Evolutionary conservation across 352 stramenopile species (phyloP).

Genomic region (Phytopythium kandeliae): DNA sequence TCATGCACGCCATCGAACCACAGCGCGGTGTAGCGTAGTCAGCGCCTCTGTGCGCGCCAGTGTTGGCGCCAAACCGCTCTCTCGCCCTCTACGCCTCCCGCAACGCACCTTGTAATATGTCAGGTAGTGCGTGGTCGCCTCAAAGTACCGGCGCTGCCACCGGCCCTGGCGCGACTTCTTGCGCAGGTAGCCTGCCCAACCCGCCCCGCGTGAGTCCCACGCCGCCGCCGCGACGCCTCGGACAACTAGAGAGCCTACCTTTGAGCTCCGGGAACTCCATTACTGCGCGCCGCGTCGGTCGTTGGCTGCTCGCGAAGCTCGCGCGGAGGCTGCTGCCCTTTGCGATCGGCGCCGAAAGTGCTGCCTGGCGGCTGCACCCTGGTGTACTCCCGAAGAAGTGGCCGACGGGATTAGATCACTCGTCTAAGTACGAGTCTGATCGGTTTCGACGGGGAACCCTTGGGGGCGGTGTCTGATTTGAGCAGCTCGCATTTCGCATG

Average conservation of each 20-base stretch:
- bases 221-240: no score
- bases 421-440: no score
- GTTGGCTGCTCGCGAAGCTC: neutral
- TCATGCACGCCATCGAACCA: neutral
- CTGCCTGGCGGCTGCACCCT: no score
- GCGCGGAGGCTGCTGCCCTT: neutral
- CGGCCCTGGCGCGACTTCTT: conserved; percentile 91
- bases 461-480: no score
- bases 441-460: no score
- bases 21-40: neutral
- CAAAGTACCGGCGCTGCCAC: conserved; percentile 97
- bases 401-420: no score
- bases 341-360: neutral
- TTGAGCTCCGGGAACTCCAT: conserved; percentile 83
- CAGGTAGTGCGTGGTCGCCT: conserved; percentile 96
- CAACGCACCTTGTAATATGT: conserved; percentile 96
- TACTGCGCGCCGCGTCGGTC: neutral
- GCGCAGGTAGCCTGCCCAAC: conserved; percentile 79
- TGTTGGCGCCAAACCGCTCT: neutral
- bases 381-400: no score
- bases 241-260: conserved; percentile 13
- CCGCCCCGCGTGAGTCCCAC: neutral
- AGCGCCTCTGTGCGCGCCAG: neutral
- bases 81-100: neutral
- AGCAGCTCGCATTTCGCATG: no score